Percentiles rank a stretch among this genome's conserved stretches.
Conservation (phyloP, 805 yeast species). For the Yarrowia keelungensis region DNA sequence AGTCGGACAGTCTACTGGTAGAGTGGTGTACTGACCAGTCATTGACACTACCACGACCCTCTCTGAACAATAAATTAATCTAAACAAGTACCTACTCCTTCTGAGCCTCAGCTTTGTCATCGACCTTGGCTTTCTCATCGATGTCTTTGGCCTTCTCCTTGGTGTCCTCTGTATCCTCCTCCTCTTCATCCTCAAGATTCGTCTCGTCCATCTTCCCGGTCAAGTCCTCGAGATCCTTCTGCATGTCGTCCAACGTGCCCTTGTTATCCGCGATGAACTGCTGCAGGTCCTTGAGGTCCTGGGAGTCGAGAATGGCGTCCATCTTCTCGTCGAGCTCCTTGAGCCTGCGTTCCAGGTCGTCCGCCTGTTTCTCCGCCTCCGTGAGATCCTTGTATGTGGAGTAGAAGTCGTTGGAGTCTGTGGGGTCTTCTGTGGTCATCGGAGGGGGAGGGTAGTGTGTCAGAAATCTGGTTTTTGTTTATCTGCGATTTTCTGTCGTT, state of each 20-base stretch:
- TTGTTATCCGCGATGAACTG: slow-evolving; percentile 10
- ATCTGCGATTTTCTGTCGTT: no score
- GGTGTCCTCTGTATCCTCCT: neutral
- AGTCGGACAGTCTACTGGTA: no score
- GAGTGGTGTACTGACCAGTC: no score
- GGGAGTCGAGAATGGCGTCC: slow-evolving; percentile 33
- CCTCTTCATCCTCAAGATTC: neutral
- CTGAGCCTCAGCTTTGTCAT: neutral
- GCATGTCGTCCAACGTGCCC: neutral
- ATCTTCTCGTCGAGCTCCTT: slow-evolving; percentile 33
- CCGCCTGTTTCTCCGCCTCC: slow-evolving; percentile 72
- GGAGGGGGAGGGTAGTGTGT: neutral
- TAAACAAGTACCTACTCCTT: neutral
- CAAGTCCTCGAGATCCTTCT: neutral
- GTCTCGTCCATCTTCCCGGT: neutral
- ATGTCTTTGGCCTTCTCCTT: neutral
- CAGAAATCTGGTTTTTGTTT: no score
- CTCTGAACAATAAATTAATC: no score
- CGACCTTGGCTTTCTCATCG: neutral
- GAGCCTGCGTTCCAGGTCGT: slow-evolving; percentile 48
- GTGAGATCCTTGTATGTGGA: slow-evolving; percentile 66
- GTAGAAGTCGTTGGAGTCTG: slow-evolving; percentile 52
- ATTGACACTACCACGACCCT: no score
- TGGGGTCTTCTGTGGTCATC: slow-evolving; percentile 1
- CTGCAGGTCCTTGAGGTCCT: slow-evolving; percentile 20